Evolutionary conservation across 768 basidiomycete species (phyloP), one percentile per base, ranked within the genome.

Genomic region (Hypsizygus marmoreus): DNA sequence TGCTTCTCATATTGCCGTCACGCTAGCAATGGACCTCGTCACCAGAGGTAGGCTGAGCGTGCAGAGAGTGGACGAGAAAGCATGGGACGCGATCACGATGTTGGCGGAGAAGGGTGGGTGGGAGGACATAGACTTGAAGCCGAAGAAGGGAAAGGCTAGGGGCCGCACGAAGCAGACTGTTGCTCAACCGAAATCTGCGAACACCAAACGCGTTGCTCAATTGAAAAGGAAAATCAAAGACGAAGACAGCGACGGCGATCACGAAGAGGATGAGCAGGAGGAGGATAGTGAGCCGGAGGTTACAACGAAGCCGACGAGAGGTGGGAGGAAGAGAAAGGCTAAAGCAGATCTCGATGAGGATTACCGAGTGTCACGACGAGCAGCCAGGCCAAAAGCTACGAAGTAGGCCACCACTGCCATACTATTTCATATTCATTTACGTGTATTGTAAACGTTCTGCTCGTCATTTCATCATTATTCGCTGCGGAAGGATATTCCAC

Each of bases 11-110:
- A 35, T 45, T 35, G n/a, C 14, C 31, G n/a, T n/a, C n/a, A n/a
- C n/a, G n/a, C n/a, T 34, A 86, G 87, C 59, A 7, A 95, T 94
- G 91, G 77, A 84, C 39, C 70, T 97, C 16, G 76, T 95, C 11
- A 86, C 75, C 10, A 77, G 88, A 13, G 91, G 93, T 3, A 72
- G 94, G 42, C 74, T 97, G 32, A 95, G 91, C 59, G 92, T 97
- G 1, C 94, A 97, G 65, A 77, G 82, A 4, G 91, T 93, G 0
- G 69, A 75, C 17, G 69, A 77, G 47, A 70, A 63, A 7, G 84
- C 90, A 3, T 95, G 84, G 79, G 68, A 75, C 22, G 75, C 78
- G 1, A 75, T 94, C 8, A 58, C 69, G 13, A 50, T 63, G 40
- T 62, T 97, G 40, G 86, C 90, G 0, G 73, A 80, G 42, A 75